Percentiles rank a stretch among this genome's conserved stretches.
These are phyloP conservation scores for Ilex paraguariensis DNA, from an alignment of 305 asterid species.

Conservation along the genomic window DNA sequence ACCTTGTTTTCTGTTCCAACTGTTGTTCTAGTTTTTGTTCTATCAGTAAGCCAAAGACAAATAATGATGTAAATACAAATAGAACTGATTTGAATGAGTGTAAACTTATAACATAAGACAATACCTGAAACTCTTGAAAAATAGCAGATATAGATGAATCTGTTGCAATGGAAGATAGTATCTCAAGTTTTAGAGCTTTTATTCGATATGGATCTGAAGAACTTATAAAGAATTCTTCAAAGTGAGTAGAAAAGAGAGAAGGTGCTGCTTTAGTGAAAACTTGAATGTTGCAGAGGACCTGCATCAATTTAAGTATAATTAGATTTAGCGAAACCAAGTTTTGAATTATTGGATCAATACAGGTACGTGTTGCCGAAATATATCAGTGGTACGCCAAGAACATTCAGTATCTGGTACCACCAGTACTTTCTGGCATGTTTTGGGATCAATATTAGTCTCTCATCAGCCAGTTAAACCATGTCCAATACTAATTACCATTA, in stretches of 20 bases:
- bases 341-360: too few species aligned
- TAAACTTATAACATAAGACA: too few species aligned
- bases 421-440: too few species aligned
- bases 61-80: too few species aligned
- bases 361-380: too few species aligned
- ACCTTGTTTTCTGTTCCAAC: neutral
- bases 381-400: too few species aligned
- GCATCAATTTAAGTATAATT: slow-evolving; percentile 23
- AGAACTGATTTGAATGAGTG: too few species aligned
- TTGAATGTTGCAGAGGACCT: slow-evolving; percentile 95
- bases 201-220: slow-evolving; percentile 73
- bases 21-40: neutral
- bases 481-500: too few species aligned
- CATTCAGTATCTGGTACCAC: too few species aligned
- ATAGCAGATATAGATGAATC: slow-evolving; percentile 63
- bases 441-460: too few species aligned
- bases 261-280: slow-evolving; percentile 90
- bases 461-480: too few species aligned
- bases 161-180: slow-evolving; percentile 78
- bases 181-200: slow-evolving; percentile 88
- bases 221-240: slow-evolving; percentile 85
- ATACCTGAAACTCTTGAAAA: slow-evolving; percentile 94
- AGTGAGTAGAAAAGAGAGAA: slow-evolving; percentile 64
- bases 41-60: too few species aligned
- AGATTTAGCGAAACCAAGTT: slow-evolving; percentile 13